Percentiles rank a stretch among this genome's conserved stretches.
phyloP scores from a whole-genome alignment of 2,329 filamentous ascomycete genomes.

The Parastagonospora avenae region DNA sequence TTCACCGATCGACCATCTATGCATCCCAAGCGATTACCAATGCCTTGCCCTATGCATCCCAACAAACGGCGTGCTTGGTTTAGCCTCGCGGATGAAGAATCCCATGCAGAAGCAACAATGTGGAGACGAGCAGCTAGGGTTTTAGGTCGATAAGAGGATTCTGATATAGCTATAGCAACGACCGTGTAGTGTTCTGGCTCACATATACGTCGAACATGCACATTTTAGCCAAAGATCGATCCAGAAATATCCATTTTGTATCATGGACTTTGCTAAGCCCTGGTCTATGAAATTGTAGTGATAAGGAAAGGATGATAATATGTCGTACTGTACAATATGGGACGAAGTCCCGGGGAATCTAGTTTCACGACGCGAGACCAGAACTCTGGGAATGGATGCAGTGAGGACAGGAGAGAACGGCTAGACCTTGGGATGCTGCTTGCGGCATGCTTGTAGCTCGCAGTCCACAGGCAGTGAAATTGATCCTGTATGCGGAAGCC shows the following conservation, averaged over 20 bases:
- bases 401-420: too few species aligned
- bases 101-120: not conserved
- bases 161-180: constrained; percentile 1
- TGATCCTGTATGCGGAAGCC: too few species aligned
- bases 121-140: not conserved
- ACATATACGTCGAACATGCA: not conserved
- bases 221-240: too few species aligned
- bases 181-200: not conserved
- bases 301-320: not conserved
- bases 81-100: not conserved
- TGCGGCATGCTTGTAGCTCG: too few species aligned
- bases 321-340: constrained; percentile 2
- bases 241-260: too few species aligned
- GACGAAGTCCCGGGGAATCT: too few species aligned
- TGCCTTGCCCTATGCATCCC: not conserved
- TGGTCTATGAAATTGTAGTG: constrained; percentile 1
- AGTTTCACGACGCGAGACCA: too few species aligned
- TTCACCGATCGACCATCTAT: not conserved
- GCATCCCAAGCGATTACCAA: not conserved
- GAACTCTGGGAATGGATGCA: too few species aligned
- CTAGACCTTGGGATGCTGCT: too few species aligned
- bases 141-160: not conserved
- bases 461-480: too few species aligned
- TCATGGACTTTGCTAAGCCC: not conserved
- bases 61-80: not conserved